Conservation (phyloP, 2,329 filamentous ascomycete genomes). For the Nemania abortiva region DNA sequence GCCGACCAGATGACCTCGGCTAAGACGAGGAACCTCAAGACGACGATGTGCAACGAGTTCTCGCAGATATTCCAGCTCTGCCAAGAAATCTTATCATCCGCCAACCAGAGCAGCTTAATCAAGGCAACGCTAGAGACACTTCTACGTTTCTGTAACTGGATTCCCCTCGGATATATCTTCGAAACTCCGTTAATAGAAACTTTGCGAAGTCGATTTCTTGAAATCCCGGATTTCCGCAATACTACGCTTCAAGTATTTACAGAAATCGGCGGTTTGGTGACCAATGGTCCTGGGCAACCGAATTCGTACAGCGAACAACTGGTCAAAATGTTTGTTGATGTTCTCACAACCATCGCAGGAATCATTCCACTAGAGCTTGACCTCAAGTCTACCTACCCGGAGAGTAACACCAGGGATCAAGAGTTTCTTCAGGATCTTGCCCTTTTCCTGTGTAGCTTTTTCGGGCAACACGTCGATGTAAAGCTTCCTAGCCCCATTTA, state of each 20-base stretch:
- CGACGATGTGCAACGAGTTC: slow-evolving; percentile 98
- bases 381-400: slow-evolving; percentile 89
- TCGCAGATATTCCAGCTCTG: slow-evolving; percentile 98
- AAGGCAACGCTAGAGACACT: slow-evolving; percentile 97
- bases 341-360: slow-evolving; percentile 89
- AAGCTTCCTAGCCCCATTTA: slow-evolving; percentile 42
- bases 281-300: slow-evolving; percentile 74
- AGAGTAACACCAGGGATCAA: slow-evolving; percentile 92
- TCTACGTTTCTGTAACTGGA: slow-evolving; percentile 98
- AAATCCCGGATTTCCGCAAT: slow-evolving; percentile 95
- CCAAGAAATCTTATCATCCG: slow-evolving; percentile 92
- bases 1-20: slow-evolving; percentile 99
- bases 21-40: slow-evolving; percentile 96
- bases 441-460: slow-evolving; percentile 96
- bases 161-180: slow-evolving; percentile 97
- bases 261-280: slow-evolving; percentile 94
- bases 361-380: slow-evolving; percentile 93
- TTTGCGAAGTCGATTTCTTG: slow-evolving; percentile 89
- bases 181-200: slow-evolving; percentile 97
- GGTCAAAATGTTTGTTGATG: slow-evolving; percentile 98
- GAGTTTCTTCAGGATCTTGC: slow-evolving; percentile 98
- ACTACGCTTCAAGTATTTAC: slow-evolving; percentile 96
- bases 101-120: slow-evolving; percentile 87
- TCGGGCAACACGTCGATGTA: slow-evolving; percentile 89
- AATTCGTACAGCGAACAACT: slow-evolving; percentile 93